Base-by-base conservation (phyloP, 768 basidiomycete genomes). In the Hortiboletus flavorubellus region DNA sequence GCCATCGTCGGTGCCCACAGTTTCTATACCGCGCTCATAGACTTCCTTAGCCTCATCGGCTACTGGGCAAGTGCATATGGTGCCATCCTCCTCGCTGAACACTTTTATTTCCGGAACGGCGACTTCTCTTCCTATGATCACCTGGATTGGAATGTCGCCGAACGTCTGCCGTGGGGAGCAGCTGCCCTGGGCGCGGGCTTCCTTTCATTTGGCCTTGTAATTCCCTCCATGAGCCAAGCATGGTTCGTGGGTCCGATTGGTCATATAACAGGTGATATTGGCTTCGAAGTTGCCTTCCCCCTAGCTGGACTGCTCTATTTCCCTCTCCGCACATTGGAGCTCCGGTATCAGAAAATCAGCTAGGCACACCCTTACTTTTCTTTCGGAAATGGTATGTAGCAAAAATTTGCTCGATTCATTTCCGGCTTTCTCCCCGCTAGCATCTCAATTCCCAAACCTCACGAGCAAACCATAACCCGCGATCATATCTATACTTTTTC, bases 231-330 rank as follows among this genome's bases (percentile, higher is more conserved):
- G 82, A 73, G 80, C 54, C 87, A 92, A 62, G 80, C 75, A 14
- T 90, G 84, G 82, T 91, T 81, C 64, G 69, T 72, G 4, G 89
- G 89, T 1, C 88, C 87, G 0, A 83, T 91, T 18, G 88, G 87
- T 4, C 60, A 65, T 35, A 72, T 63, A 8, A 76, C 84, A 11
- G 89, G 89, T 3, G 89, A 91, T 67, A 82, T 91, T 49, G 89
- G 86, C 3, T 79, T 91, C 38, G 76, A 87, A 55, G 68, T 84
- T 15, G 85, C 85, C 0, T 81, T 85, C 49, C 65, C 70, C 5
- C 68, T 77, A 8, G 76, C 80, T 0, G 72, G 67, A 12, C 16
- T 80, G 37, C 59, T 80, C 37, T 89, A 87, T 66, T 16, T 83
- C 5, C 80, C 80, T 2, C 74, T 89, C 34, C 73, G 88, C 53